These are phyloP conservation scores for Paraphoma sp. DNA, from an alignment of 2,329 filamentous ascomycete genomes.

Conservation along the genomic window DNA sequence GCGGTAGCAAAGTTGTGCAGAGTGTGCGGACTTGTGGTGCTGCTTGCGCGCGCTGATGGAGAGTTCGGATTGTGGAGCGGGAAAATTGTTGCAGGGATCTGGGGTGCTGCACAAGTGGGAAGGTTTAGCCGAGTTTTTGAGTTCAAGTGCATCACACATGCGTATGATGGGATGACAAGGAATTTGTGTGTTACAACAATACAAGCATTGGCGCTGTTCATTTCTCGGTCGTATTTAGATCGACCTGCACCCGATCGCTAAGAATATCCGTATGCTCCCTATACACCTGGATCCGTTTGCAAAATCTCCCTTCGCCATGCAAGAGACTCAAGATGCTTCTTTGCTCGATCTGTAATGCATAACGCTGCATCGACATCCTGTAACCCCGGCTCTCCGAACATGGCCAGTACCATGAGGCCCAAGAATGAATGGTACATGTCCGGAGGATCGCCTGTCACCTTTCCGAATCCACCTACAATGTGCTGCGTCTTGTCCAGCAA, in stretches of 20 bases:
- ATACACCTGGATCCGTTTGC: neutral
- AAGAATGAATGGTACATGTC: constrained; percentile 90
- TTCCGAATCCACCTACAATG: constrained; percentile 64
- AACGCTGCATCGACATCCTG: constrained; percentile 76
- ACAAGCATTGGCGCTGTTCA: neutral
- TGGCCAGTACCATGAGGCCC: constrained; percentile 79
- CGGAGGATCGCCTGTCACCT: constrained; percentile 55
- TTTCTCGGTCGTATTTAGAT: neutral
- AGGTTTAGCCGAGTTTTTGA: constrained; percentile 12
- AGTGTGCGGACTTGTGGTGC: neutral
- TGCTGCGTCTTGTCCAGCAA: constrained; percentile 88
- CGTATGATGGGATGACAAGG: neutral
- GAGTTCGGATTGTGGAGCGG: constrained; percentile 4
- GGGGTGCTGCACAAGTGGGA: constrained; percentile 4
- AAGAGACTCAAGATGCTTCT: constrained; percentile 44
- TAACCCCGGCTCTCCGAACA: constrained; percentile 73
- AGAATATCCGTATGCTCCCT: neutral
- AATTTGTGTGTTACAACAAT: neutral
- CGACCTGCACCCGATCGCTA: constrained; percentile 7
- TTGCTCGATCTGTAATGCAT: constrained; percentile 71
- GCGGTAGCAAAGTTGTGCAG: neutral
- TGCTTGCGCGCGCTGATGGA: neutral
- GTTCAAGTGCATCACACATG: no score
- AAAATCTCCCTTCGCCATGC: constrained; percentile 44
- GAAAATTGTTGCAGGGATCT: constrained; percentile 35